Evolutionary conservation across 2,329 filamentous ascomycete genomes (phyloP).

Genomic region (Zasmidium cellare): DNA sequence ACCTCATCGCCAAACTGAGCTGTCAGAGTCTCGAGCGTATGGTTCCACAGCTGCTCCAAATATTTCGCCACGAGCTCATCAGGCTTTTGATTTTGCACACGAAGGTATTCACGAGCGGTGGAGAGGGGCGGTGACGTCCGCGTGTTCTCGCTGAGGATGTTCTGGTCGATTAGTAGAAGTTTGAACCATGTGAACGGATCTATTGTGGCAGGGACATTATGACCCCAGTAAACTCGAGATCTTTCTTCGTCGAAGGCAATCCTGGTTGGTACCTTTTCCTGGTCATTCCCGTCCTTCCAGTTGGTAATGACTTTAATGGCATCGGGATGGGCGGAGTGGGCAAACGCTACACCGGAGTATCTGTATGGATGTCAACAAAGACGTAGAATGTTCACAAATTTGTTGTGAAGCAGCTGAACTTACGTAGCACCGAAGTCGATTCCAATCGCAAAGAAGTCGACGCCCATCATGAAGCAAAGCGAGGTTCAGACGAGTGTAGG

Average conservation of each 20-base stretch:
- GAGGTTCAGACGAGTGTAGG: too few relatives aligned
- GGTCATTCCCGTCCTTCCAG: not conserved
- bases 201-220: not conserved
- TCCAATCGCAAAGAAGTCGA: not conserved
- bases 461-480: not conserved
- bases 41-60: not conserved
- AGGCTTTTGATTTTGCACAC: not conserved
- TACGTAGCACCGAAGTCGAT: not conserved
- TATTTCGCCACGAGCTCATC: not conserved
- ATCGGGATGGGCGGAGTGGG: not conserved
- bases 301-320: not conserved
- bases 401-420: not conserved
- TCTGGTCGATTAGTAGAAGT: not conserved
- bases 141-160: not conserved
- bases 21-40: not conserved
- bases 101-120: not conserved
- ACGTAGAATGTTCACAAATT: too few relatives aligned
- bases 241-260: not conserved
- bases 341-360: not conserved
- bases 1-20: not conserved
- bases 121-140: not conserved
- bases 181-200: not conserved
- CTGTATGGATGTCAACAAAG: too few relatives aligned
- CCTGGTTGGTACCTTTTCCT: not conserved
- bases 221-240: not conserved